Conservation (phyloP, 2,329 filamentous ascomycete genomes). For the Tolypocladium cylindrosporum region DNA sequence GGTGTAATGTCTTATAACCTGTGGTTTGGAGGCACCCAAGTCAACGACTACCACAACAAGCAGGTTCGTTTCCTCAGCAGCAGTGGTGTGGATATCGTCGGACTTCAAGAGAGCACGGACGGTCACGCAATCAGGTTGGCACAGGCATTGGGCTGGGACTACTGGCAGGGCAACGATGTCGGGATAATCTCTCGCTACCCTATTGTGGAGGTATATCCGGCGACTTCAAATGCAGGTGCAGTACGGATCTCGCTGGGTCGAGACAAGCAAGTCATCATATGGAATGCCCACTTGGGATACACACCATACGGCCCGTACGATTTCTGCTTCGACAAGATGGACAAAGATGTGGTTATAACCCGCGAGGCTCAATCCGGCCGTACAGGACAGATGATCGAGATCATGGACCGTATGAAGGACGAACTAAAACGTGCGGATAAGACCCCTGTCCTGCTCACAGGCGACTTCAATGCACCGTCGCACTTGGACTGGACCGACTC, state of each 20-base stretch:
- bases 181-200: constrained; percentile 27
- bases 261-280: constrained; percentile 20
- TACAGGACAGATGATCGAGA: constrained; percentile 22
- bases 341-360: constrained; percentile 17
- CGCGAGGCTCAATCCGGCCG: constrained; percentile 25
- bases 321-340: constrained; percentile 25
- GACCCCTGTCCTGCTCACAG: constrained; percentile 22
- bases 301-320: constrained; percentile 30
- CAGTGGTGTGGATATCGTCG: constrained; percentile 22
- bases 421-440: constrained; percentile 17
- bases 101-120: constrained; percentile 24
- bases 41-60: constrained; percentile 28
- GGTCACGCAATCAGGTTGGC: constrained; percentile 21
- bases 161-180: constrained; percentile 21
- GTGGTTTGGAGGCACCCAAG: constrained; percentile 25
- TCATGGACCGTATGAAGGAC: constrained; percentile 16
- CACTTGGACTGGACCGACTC: constrained; percentile 27
- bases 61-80: constrained; percentile 24
- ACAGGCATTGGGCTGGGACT: constrained; percentile 26
- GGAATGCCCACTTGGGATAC: constrained; percentile 24
- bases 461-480: constrained; percentile 31
- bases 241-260: constrained; percentile 24
- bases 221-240: constrained; percentile 17
- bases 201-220: constrained; percentile 16
- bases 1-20: constrained; percentile 25